Conservation (phyloP, 192 early-diverging fungal genomes). For the Oehlia diaphana region DNA sequence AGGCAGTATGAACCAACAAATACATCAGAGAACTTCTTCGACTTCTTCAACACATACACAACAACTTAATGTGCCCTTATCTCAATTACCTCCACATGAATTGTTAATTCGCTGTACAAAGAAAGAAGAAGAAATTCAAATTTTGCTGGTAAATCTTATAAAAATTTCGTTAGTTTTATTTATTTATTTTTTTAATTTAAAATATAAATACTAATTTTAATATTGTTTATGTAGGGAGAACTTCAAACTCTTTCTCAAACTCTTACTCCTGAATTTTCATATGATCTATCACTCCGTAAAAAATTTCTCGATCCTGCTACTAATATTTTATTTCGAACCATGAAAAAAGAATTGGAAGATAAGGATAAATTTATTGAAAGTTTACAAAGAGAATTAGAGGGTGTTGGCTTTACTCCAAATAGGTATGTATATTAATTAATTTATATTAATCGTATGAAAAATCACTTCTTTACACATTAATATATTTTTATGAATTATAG, state of each 20-base stretch:
- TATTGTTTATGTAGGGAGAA: conserved; percentile 18
- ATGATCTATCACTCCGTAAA: conserved; percentile 20
- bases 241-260: conserved; percentile 26
- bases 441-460: not conserved
- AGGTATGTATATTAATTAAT: conserved; percentile 15
- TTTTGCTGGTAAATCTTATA: conserved; percentile 8
- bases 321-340: conserved; percentile 31
- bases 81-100: not conserved
- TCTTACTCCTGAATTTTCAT: conserved; percentile 27
- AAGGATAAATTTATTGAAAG: conserved; percentile 27
- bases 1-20: not conserved
- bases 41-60: not conserved
- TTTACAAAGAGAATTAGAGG: conserved; percentile 32
- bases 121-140: conserved; percentile 32
- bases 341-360: conserved; percentile 36
- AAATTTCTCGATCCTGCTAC: conserved; percentile 36
- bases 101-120: conserved; percentile 20
- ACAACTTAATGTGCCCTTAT: not conserved
- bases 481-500: not conserved
- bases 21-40: not conserved
- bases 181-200: not conserved
- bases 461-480: not conserved
- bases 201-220: not conserved
- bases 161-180: not conserved
- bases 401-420: conserved; percentile 30